phyloP scores from a whole-genome alignment of 371 early-diverging fungal genomes.

The Synchytrium microbalum region DNA sequence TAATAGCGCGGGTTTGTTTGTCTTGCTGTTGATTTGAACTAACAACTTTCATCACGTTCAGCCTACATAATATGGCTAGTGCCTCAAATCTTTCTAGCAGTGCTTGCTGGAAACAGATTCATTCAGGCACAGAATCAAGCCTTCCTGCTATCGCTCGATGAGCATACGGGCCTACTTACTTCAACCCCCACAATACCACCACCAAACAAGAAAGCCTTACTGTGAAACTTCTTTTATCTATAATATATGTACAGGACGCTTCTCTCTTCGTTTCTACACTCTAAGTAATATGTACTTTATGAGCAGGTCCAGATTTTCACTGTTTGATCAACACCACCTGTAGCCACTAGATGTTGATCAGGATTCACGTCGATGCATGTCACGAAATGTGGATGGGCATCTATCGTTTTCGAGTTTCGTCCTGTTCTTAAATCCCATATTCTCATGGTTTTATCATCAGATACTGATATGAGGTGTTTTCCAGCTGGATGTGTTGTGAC shows the following conservation, averaged over 20 bases:
- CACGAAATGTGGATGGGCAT: slow-evolving; percentile 86
- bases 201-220: neutral
- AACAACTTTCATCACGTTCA: too few relatives aligned
- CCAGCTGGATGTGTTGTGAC: slow-evolving; percentile 74
- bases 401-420: slow-evolving; percentile 63
- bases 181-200: neutral
- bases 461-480: slow-evolving; percentile 66
- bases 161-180: neutral
- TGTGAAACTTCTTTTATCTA: too few relatives aligned
- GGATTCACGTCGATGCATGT: slow-evolving; percentile 62
- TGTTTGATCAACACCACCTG: slow-evolving; percentile 75
- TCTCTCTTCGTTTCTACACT: too few relatives aligned
- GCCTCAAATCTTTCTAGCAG: neutral
- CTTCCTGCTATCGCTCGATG: neutral
- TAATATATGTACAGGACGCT: neutral
- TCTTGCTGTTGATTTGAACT: too few relatives aligned
- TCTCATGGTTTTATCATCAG: slow-evolving; percentile 80
- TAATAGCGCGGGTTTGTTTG: too few relatives aligned
- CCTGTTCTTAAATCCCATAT: slow-evolving; percentile 85
- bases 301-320: slow-evolving; percentile 56
- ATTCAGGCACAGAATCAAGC: neutral
- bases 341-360: slow-evolving; percentile 42
- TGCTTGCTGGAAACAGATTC: neutral
- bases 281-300: too few relatives aligned
- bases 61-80: neutral